These are phyloP conservation scores for Trametes sp. DNA, from an alignment of 1,284 basidiomycete species.

Conservation along the genomic window DNA sequence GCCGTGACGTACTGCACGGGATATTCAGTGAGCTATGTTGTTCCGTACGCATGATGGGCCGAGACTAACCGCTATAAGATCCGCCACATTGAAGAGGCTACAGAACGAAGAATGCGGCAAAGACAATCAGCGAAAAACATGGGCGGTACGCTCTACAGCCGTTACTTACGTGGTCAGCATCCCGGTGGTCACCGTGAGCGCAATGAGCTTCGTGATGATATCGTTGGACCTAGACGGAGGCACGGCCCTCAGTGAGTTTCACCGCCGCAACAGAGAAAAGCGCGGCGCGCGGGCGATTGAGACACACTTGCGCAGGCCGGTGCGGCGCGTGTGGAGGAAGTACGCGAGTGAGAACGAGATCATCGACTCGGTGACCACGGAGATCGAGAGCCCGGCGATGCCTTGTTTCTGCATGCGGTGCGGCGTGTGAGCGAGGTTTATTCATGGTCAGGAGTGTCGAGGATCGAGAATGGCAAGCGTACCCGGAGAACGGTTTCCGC, in stretches of 20 bases:
- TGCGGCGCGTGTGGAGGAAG: conserved; percentile 11
- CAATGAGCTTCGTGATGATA: conserved; percentile 18
- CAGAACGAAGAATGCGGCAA: not conserved
- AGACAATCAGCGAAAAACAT: not conserved
- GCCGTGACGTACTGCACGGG: conserved; percentile 1
- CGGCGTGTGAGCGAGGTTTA: not conserved
- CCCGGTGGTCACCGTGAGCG: conserved; percentile 10
- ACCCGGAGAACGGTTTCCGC: conserved; percentile 5
- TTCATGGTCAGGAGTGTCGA: not conserved
- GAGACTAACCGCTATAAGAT: not conserved
- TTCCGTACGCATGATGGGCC: no score
- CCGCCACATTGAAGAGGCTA: conserved; percentile 2
- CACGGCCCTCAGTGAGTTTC: not conserved
- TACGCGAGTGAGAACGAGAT: conserved; percentile 10
- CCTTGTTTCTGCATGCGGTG: not conserved
- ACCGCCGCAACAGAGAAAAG: no score
- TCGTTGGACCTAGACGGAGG: conserved; percentile 2
- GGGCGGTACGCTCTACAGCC: not conserved
- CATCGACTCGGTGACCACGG: conserved; percentile 5
- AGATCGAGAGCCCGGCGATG: conserved; percentile 3
- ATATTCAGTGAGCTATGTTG: not conserved
- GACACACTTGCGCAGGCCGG: conserved; percentile 8
- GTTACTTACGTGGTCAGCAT: conserved; percentile 13
- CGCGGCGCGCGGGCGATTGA: no score
- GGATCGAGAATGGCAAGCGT: not conserved